phyloP scores from a whole-genome alignment of 2,329 filamentous ascomycete genomes.

The Tolypocladium paradoxum region DNA sequence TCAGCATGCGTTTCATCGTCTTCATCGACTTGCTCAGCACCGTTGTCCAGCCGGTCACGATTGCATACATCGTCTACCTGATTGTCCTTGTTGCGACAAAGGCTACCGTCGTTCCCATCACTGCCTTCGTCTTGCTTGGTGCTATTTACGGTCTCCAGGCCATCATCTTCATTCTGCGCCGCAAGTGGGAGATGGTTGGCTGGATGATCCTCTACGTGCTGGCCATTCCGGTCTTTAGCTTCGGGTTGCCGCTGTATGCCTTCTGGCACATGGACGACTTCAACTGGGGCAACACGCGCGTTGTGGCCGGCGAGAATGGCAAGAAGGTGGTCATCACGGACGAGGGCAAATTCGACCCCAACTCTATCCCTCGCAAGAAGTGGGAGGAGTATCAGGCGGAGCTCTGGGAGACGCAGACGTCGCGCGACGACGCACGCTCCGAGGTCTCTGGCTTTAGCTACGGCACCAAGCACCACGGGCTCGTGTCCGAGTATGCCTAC shows the following conservation, averaged over 20 bases:
- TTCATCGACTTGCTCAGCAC: conserved; percentile 91
- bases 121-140: conserved; percentile 79
- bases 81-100: conserved; percentile 61
- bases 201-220: conserved; percentile 97
- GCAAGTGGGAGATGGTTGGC: conserved; percentile 99
- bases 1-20: conserved; percentile 97
- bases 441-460: conserved; percentile 93
- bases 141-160: conserved; percentile 97
- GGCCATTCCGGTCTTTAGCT: conserved; percentile 84
- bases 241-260: conserved; percentile 80
- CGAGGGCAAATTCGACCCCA: conserved; percentile 94
- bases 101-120: conserved; percentile 60
- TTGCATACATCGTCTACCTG: conserved; percentile 83
- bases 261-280: conserved; percentile 99
- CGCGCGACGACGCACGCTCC: conserved; percentile 71
- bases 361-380: conserved; percentile 89
- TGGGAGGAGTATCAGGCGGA: conserved; percentile 99
- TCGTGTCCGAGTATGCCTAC: conserved; percentile 60
- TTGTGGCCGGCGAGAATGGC: conserved; percentile 88
- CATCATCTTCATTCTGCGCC: conserved; percentile 89
- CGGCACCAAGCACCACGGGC: conserved; percentile 67
- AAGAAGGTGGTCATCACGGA: conserved; percentile 89
- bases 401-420: conserved; percentile 87
- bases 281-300: conserved; percentile 97
- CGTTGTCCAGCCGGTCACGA: conserved; percentile 79